Evolutionary conservation across 345 rosid genomes (phyloP).

Genomic region (Dipteronia sinensis): DNA sequence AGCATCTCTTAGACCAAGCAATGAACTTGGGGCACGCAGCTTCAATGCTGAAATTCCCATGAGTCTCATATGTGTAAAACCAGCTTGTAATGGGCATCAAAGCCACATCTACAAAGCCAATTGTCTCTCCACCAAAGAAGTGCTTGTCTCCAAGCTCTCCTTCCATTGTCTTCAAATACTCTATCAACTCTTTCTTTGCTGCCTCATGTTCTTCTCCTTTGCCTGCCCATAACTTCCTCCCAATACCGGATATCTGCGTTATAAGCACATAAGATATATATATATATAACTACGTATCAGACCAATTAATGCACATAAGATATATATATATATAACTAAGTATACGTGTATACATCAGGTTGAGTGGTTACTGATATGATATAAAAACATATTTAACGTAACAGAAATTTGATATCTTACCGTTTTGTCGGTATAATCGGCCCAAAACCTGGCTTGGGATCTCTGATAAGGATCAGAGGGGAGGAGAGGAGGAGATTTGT

Average conservation of each 20-base stretch:
- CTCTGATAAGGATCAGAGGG: constrained; percentile 8
- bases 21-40: constrained; percentile 21
- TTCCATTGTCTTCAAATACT: constrained; percentile 5
- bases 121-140: constrained; percentile 11
- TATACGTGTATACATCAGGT: too few relatives aligned
- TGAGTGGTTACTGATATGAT: too few relatives aligned
- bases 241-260: not conserved
- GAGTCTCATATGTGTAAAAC: constrained; percentile 7
- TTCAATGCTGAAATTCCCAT: constrained; percentile 19
- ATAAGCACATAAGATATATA: not conserved
- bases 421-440: constrained; percentile 9
- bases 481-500: not conserved
- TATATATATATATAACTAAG: not conserved
- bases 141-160: constrained; percentile 17
- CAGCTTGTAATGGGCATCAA: constrained; percentile 2
- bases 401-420: not conserved
- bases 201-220: constrained; percentile 15
- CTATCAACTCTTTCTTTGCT: constrained; percentile 18
- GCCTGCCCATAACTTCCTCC: not conserved
- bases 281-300: too few relatives aligned
- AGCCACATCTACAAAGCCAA: constrained; percentile 21
- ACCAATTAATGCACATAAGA: too few relatives aligned
- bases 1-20: not conserved
- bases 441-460: constrained; percentile 11
- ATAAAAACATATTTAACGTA: not conserved